Conservation (phyloP, 768 basidiomycete genomes). For the Phylloporus rhodoxanthus region DNA sequence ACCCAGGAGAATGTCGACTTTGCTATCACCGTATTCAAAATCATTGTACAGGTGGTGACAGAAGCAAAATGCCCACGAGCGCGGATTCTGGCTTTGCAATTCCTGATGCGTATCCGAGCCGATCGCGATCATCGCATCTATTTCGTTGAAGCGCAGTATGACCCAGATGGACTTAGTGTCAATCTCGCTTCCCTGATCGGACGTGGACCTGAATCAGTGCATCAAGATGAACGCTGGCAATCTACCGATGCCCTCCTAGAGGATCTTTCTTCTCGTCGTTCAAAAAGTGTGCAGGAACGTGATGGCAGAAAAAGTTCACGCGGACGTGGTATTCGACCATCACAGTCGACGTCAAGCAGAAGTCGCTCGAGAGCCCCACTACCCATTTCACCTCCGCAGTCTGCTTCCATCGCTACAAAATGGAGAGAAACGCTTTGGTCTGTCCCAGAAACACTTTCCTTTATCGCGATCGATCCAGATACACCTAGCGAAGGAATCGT, state of each 20-base stretch:
- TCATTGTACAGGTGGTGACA: constrained; percentile 43
- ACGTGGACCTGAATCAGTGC: constrained; percentile 34
- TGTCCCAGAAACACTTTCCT: constrained; percentile 60
- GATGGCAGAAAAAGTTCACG: constrained; percentile 48
- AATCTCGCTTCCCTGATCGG: constrained; percentile 62
- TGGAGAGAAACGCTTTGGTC: constrained; percentile 55
- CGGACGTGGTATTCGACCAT: constrained; percentile 42
- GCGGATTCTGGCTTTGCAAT: constrained; percentile 71
- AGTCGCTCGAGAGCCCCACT: constrained; percentile 55
- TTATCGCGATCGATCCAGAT: constrained; percentile 49
- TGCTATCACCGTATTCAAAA: constrained; percentile 48
- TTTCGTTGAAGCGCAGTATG: constrained; percentile 49
- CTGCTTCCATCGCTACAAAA: constrained; percentile 27
- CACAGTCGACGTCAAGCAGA: constrained; percentile 46
- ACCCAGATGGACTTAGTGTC: constrained; percentile 50
- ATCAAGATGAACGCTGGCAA: constrained; percentile 24
- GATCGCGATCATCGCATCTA: constrained; percentile 87
- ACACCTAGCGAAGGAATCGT: constrained; percentile 62
- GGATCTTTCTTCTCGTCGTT: constrained; percentile 36
- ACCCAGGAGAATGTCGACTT: constrained; percentile 42
- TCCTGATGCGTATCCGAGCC: constrained; percentile 81
- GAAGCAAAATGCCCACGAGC: constrained; percentile 51
- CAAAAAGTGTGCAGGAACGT: constrained; percentile 46
- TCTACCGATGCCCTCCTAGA: constrained; percentile 22
- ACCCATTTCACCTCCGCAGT: constrained; percentile 25